Base-by-base conservation (phyloP, 192 early-diverging fungal genomes). In the Linnemannia schmuckeri region DNA sequence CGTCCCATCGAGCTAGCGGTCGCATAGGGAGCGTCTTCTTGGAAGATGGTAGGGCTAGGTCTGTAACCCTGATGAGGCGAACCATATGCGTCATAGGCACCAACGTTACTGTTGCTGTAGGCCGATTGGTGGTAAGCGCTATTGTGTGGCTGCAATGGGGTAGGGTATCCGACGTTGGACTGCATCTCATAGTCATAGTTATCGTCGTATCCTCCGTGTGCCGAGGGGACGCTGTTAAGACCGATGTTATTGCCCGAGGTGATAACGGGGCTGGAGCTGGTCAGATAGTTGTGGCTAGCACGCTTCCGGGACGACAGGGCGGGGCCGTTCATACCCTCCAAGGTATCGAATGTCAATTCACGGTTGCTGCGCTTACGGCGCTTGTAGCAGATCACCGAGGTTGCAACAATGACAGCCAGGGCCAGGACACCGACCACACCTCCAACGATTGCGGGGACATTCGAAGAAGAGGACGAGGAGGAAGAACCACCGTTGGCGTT, bases 171-270 rank as follows among this genome's bases (percentile, higher is more conserved):
- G 46, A 46, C 20, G 20, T 74, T 83, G 6, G 76, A 83, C 37
- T 84, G 82, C 73, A 78, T 78, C n/a, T 85, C 83, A 42, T 85
- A 85, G 9, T 76, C 82, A 42, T 85, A 79, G 42, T 42, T 70
- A 66, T 84, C 82, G 0, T 84, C 82, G 68, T 84, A 84, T 46
- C 77, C 82, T 17, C 82, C 82, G 17, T 52, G 49, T 66, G 61
- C 61, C 27, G 76, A 69, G 42, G 82, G 73, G 1, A 66, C 27
- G 30, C 81, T 82, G 42, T 77, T 82, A 4, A 73, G 52, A 2
- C 81, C 81, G 24, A 82, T 33, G 12, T 54, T 69, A 22, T 63
- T 75, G n/a, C 54, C 41, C 38, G 47, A 63, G 47, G 46, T 49
- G 37, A 73, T 46, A 13, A 63, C 42, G 1, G 82, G 82, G 12